Evolutionary conservation across 768 basidiomycete species (phyloP), one percentile per base, ranked within the genome.

Genomic region (Pleurotus sapidus): DNA sequence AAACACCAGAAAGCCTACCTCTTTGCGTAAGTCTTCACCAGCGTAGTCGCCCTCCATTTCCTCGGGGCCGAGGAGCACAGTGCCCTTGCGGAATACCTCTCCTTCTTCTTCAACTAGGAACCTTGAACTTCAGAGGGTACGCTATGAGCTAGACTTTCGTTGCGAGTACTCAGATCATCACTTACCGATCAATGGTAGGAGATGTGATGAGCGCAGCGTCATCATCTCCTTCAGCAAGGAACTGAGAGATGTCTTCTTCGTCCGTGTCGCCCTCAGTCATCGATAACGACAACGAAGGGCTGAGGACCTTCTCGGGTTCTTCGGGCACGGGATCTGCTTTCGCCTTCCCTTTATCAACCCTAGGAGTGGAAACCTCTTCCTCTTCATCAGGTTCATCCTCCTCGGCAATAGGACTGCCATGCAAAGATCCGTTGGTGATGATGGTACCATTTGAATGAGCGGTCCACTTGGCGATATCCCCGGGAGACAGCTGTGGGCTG

Each of bases 71-170:
- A 93, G 76, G 17, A 98, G 75, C 3, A 87, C 88, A 8, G 81
- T 84, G 0, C 95, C 94, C 66, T 96, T 95, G 42, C 95, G 79
- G 76, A 98, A 98, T 40, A 98, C 89, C 72, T 98, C 96, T 0
- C 94, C 94, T 68, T 99, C 97, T 68, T 98, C 97, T 56, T 86
- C 91, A 0, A 95, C 89, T 88, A 91, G 92, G 51, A 79, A 85
- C 61, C 85, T 78, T 23, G 89, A 90, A 48, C 91, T 89, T 53
- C 9, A 60, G 40, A 45, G 15, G 8, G n/a, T 40, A n/a, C 42
- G n/a, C 42, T 23, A 59, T 50, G 25, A 61, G 27, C 57, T 17
- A 46, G 25, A 25, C 59, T 24, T 23, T 23, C 23, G 0, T 23
- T 43, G 14, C 14, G 20, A 25, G 46, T 5, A 25, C 30, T 9